These are phyloP conservation scores for Pestalotiopsis sp. DNA, from an alignment of 2,329 filamentous ascomycete genomes.

Conservation along the genomic window DNA sequence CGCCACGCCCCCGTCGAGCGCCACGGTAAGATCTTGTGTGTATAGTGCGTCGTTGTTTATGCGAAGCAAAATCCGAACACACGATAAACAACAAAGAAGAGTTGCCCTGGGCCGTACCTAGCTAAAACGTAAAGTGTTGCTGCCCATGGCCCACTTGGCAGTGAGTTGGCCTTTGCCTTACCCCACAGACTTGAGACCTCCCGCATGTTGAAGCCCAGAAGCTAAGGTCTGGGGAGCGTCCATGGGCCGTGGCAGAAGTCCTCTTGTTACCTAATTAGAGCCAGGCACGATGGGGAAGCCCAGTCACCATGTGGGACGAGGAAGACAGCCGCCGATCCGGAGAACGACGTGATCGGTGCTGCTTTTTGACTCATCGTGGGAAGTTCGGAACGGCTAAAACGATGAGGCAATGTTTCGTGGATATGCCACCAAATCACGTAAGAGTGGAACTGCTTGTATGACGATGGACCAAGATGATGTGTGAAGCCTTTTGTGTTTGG, in stretches of 20 bases:
- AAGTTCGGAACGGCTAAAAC: background rate
- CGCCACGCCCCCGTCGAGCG: too few relatives aligned
- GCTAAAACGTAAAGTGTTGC: background rate
- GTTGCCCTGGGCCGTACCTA: background rate
- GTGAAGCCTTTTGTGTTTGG: background rate
- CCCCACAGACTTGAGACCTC: constrained; percentile 6
- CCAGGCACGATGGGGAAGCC: constrained; percentile 1
- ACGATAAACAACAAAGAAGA: too few relatives aligned
- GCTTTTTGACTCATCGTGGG: constrained; percentile 3
- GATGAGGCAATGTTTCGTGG: constrained; percentile 6
- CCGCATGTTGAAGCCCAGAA: background rate
- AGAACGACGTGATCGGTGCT: background rate
- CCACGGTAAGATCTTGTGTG: too few relatives aligned
- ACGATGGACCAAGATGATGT: background rate
- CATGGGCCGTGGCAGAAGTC: background rate
- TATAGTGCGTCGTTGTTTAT: too few relatives aligned
- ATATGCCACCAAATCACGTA: constrained; percentile 2
- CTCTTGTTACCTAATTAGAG: constrained; percentile 6
- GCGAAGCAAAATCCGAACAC: too few relatives aligned
- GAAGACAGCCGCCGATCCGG: background rate
- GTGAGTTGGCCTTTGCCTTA: background rate
- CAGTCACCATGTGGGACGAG: constrained; percentile 4
- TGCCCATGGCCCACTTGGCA: background rate
- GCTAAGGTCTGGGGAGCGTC: constrained; percentile 3
- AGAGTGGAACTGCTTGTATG: background rate